Evolutionary conservation across 2,329 filamentous ascomycete genomes (phyloP), one percentile per base, ranked within the genome.

Genomic region (Gyromitra esculenta): DNA sequence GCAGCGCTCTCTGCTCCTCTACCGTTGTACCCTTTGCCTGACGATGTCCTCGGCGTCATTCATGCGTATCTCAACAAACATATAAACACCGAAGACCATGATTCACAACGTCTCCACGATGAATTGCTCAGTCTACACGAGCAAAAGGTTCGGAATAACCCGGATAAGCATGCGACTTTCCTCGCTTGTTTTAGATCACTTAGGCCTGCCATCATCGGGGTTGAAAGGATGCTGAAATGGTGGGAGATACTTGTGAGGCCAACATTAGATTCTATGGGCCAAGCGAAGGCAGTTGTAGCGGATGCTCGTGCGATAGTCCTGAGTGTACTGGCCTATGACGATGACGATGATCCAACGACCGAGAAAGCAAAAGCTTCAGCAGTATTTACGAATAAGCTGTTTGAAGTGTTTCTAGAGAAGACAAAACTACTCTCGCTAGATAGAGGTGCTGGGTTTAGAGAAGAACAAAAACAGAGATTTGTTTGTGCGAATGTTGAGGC

Each of bases 61-160:
- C 86, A 90, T 71, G 85, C 85, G 75, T 95, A 93, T 83, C 86
- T 93, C 64, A 87, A 90, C 59, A 90, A 89, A 81, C 89, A 92
- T 82, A 85, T 88, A 72, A 87, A 88, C 79, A 87, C 89, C 78
- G 92, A 94, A 81, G 91, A 93, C 66, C 84, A 86, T 72, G 87
- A 89, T 52, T 87, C 89, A n/a, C 91, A 92, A 79, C 89, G 90
- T 73, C 86, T 94, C 65, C 89, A 93, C 77, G 91, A 93, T 52
- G 92, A 94, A 80, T 86, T 96, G 6, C 84, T 91, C 52, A 83
- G 86, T 31, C 86, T 92, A 69, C 93, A 91, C 84, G 86, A 90
- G 74, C 89, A 88, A 81, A 86, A 89, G 79, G 88, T 94, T 75
- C 85, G 86, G 31, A 86, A 87, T 43, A 85, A 86, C 31, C 84